Percentiles rank a stretch among this genome's conserved stretches.
Conservation (phyloP, 2,329 filamentous ascomycete genomes). For the Cercospora berteroae region DNA sequence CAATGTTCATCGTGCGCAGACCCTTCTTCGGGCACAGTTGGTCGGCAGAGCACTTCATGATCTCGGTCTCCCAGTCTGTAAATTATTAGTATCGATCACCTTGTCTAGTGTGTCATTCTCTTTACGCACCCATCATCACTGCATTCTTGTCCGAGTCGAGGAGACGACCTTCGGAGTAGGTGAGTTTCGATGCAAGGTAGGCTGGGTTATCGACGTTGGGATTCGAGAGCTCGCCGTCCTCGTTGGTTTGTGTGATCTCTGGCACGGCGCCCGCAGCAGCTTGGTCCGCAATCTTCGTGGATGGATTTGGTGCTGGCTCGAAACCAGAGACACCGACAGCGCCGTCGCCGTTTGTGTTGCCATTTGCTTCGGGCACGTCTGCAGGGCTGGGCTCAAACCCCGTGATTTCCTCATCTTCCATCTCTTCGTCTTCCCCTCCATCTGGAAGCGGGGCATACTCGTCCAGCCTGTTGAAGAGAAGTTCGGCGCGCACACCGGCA, state of each 20-base stretch:
- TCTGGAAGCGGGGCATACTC: slow-evolving; percentile 73
- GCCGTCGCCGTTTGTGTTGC: slow-evolving; percentile 23
- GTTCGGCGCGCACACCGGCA: slow-evolving; percentile 85
- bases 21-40: slow-evolving; percentile 41
- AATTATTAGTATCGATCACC: background rate
- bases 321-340: slow-evolving; percentile 30
- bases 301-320: slow-evolving; percentile 36
- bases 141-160: slow-evolving; percentile 51
- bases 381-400: slow-evolving; percentile 37
- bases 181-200: slow-evolving; percentile 50
- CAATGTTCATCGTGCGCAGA: slow-evolving; percentile 50
- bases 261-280: slow-evolving; percentile 26
- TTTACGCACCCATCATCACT: slow-evolving; percentile 42
- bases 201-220: slow-evolving; percentile 47
- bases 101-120: background rate
- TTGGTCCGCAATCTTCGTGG: slow-evolving; percentile 32
- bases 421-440: slow-evolving; percentile 51
- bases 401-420: slow-evolving; percentile 37
- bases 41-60: slow-evolving; percentile 50
- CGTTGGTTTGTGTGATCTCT: slow-evolving; percentile 29
- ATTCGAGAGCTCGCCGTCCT: slow-evolving; percentile 34
- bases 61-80: slow-evolving; percentile 53
- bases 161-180: slow-evolving; percentile 49
- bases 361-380: slow-evolving; percentile 19
- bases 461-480: slow-evolving; percentile 78